Percentiles rank a stretch among this genome's conserved stretches.
Conservation (phyloP, 2,329 filamentous ascomycete species). For the Calycina marina region DNA sequence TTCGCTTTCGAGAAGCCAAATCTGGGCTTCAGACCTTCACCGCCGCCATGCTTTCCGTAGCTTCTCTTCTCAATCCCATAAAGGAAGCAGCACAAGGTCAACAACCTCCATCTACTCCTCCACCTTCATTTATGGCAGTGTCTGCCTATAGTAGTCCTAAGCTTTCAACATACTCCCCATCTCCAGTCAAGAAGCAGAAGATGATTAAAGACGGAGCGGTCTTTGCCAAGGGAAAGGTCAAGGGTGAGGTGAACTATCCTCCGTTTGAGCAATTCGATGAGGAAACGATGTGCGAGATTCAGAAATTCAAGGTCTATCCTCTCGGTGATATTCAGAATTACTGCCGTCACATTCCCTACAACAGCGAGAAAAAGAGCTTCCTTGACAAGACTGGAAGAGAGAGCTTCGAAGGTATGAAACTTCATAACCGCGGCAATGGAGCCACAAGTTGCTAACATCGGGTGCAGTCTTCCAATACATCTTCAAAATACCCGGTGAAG, state of each 20-base stretch:
- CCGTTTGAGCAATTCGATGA: constrained; percentile 56
- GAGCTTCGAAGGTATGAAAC: constrained; percentile 63
- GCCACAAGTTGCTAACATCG: constrained; percentile 10
- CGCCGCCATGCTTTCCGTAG: constrained; percentile 44
- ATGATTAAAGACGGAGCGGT: constrained; percentile 49
- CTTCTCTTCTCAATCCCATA: constrained; percentile 51
- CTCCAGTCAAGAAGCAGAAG: constrained; percentile 35
- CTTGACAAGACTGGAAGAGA: constrained; percentile 74
- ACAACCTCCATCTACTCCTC: constrained; percentile 29
- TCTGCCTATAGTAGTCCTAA: constrained; percentile 17
- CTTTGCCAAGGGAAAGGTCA: constrained; percentile 44
- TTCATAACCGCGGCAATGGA: constrained; percentile 1
- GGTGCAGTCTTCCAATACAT: constrained; percentile 66
- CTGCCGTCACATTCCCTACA: constrained; percentile 76
- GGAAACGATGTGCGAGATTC: constrained; percentile 40
- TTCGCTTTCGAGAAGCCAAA: too few relatives aligned
- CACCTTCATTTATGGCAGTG: constrained; percentile 15
- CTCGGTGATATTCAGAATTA: constrained; percentile 45
- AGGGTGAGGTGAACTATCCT: constrained; percentile 56
- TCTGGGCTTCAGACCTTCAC: too few relatives aligned
- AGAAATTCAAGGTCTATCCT: constrained; percentile 50
- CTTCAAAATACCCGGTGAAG: constrained; percentile 55
- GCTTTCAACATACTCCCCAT: constrained; percentile 14
- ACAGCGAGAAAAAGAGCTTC: constrained; percentile 86
- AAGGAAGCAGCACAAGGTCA: constrained; percentile 24